Conservation (phyloP, 164 flowering plant species). For the Warburgia ugandensis region DNA sequence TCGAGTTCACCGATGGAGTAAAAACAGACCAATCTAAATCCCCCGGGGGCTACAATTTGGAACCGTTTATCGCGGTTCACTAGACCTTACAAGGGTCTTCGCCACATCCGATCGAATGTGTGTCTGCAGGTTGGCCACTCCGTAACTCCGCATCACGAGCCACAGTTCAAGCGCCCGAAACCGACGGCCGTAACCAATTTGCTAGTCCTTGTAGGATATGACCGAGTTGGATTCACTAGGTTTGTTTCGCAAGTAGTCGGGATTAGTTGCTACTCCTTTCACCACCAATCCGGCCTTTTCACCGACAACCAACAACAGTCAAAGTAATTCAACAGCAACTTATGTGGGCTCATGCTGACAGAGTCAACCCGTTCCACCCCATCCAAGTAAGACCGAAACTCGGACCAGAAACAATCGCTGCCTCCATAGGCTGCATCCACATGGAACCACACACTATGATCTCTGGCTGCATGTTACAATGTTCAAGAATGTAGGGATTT, state of each 20-base stretch:
- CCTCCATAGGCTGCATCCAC: constrained; percentile 61
- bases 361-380: constrained; percentile 45
- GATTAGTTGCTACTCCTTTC: constrained; percentile 31
- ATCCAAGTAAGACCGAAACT: constrained; percentile 34
- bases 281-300: constrained; percentile 20
- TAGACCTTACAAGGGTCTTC: too few species aligned
- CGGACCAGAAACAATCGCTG: constrained; percentile 52
- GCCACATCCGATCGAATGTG: constrained; percentile 38
- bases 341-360: constrained; percentile 43
- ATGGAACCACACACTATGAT: constrained; percentile 43
- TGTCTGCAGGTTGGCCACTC: constrained; percentile 28
- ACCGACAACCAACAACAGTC: constrained; percentile 64
- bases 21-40: too few species aligned
- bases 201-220: constrained; percentile 64
- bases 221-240: constrained; percentile 36
- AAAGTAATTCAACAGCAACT: constrained; percentile 47
- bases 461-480: constrained; percentile 21
- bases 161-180: constrained; percentile 45
- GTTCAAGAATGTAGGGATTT: constrained; percentile 21
- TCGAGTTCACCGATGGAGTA: too few species aligned
- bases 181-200: too few species aligned
- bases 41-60: too few species aligned
- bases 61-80: too few species aligned
- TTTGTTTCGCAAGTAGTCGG: constrained; percentile 46
- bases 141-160: constrained; percentile 44